Evolutionary conservation across 2,329 filamentous ascomycete genomes (phyloP).

Genomic region (Diaporthe ilicicola): DNA sequence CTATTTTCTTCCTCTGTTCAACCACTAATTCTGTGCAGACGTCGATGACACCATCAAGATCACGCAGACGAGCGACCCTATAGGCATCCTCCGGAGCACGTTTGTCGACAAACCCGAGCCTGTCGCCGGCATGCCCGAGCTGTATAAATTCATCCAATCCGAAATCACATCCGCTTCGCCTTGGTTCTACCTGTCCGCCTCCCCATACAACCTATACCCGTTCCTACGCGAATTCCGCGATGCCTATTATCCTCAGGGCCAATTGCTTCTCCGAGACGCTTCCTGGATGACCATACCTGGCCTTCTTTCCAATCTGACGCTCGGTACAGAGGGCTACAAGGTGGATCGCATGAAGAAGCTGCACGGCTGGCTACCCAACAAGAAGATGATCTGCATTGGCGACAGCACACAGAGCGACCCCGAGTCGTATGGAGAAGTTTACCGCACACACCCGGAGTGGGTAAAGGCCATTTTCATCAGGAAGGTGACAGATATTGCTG

Average conservation of each 20-base stretch:
- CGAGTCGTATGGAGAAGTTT: constrained; percentile 86
- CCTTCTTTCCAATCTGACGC: constrained; percentile 79
- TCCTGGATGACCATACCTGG: constrained; percentile 87
- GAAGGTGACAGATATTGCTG: constrained; percentile 79
- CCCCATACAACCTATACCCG: constrained; percentile 92
- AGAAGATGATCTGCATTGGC: constrained; percentile 84
- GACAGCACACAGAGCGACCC: constrained; percentile 94
- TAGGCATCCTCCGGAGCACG: constrained; percentile 83
- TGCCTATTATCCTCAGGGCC: constrained; percentile 76
- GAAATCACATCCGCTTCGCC: constrained; percentile 67
- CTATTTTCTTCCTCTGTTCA: no score
- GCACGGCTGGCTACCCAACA: constrained; percentile 77
- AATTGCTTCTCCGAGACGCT: constrained; percentile 84
- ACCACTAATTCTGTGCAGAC: constrained; percentile 57
- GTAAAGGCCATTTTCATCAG: constrained; percentile 86
- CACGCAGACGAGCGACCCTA: constrained; percentile 81
- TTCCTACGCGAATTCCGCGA: constrained; percentile 82
- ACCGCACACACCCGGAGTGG: constrained; percentile 75
- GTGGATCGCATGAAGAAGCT: constrained; percentile 81
- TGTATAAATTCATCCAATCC: constrained; percentile 74
- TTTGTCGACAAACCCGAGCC: constrained; percentile 80
- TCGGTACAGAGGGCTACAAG: constrained; percentile 88
- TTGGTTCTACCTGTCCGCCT: constrained; percentile 94
- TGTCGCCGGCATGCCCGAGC: constrained; percentile 82
- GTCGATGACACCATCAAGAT: constrained; percentile 97